Evolutionary conservation across 345 rosid species (phyloP).

Genomic region (Hirschfeldia incana): DNA sequence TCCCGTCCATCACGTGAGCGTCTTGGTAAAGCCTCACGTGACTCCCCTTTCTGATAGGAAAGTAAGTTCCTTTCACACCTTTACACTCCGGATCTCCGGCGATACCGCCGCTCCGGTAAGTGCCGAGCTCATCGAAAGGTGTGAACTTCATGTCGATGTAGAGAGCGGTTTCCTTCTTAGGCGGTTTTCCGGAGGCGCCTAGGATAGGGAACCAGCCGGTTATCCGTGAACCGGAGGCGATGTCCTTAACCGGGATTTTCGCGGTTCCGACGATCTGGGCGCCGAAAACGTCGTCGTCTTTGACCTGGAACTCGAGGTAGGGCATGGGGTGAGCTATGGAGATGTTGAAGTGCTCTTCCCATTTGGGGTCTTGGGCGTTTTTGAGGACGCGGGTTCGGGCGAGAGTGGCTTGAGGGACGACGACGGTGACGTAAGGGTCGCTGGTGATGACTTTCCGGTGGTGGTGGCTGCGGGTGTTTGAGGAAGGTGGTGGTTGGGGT

Average conservation of each 20-base stretch:
- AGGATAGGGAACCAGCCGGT: conserved; percentile 53
- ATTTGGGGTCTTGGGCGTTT: conserved; percentile 61
- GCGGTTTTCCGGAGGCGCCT: conserved; percentile 50
- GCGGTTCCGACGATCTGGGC: conserved; percentile 63
- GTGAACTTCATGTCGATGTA: conserved; percentile 60
- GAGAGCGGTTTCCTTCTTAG: conserved; percentile 55
- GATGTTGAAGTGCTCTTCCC: conserved; percentile 70
- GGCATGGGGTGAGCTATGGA: conserved; percentile 68
- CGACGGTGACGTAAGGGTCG: conserved; percentile 82
- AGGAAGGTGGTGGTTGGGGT: not conserved
- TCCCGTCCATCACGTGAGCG: conserved; percentile 63
- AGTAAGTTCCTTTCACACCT: conserved; percentile 72
- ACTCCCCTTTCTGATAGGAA: conserved; percentile 76
- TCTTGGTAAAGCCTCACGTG: conserved; percentile 77
- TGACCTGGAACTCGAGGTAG: conserved; percentile 72
- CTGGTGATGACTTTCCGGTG: conserved; percentile 64
- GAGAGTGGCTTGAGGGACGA: conserved; percentile 81
- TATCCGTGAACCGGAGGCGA: conserved; percentile 48
- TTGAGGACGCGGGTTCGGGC: conserved; percentile 81
- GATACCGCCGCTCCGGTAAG: conserved; percentile 52
- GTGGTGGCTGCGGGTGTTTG: conserved; percentile 33
- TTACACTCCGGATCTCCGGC: conserved; percentile 60
- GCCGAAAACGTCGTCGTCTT: conserved; percentile 84
- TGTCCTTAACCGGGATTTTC: conserved; percentile 48
- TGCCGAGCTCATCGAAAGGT: conserved; percentile 55